phyloP scores from a whole-genome alignment of 768 basidiomycete species.

The Mycena metata region DNA sequence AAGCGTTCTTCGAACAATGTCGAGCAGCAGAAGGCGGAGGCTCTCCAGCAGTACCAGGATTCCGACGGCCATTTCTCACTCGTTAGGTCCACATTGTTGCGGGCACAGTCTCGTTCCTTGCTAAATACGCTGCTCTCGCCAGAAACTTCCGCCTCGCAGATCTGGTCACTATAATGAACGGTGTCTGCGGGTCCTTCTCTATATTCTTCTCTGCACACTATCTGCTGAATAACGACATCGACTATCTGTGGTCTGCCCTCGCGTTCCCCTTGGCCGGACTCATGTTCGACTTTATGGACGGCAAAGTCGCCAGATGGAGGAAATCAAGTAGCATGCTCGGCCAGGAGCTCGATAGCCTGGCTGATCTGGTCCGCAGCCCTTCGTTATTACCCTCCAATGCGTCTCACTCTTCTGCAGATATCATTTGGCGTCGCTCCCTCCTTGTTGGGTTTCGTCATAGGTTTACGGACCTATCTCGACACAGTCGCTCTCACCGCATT shows the following conservation, averaged over 20 bases:
- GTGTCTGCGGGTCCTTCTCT: slow-evolving; percentile 96
- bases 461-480: slow-evolving; percentile 93
- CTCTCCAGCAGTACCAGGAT: slow-evolving; percentile 86
- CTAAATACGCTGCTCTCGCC: slow-evolving; percentile 34
- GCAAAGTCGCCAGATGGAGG: slow-evolving; percentile 97
- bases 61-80: slow-evolving; percentile 97
- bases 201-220: slow-evolving; percentile 95
- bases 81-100: slow-evolving; percentile 76
- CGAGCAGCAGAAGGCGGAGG: slow-evolving; percentile 51
- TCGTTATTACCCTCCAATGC: neutral
- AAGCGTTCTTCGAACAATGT: slow-evolving; percentile 52
- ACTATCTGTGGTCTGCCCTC: slow-evolving; percentile 90
- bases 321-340: slow-evolving; percentile 96
- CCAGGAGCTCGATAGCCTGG: slow-evolving; percentile 97
- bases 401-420: slow-evolving; percentile 65
- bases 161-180: slow-evolving; percentile 98
- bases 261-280: slow-evolving; percentile 91
- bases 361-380: slow-evolving; percentile 81
- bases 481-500: slow-evolving; percentile 88
- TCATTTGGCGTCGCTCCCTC: slow-evolving; percentile 99
- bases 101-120: slow-evolving; percentile 28
- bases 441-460: slow-evolving; percentile 91
- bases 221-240: slow-evolving; percentile 82
- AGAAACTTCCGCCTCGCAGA: slow-evolving; percentile 99
- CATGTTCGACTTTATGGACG: slow-evolving; percentile 98